Conservation (phyloP, 1,284 basidiomycete species). For the Gymnopus androsaceus region DNA sequence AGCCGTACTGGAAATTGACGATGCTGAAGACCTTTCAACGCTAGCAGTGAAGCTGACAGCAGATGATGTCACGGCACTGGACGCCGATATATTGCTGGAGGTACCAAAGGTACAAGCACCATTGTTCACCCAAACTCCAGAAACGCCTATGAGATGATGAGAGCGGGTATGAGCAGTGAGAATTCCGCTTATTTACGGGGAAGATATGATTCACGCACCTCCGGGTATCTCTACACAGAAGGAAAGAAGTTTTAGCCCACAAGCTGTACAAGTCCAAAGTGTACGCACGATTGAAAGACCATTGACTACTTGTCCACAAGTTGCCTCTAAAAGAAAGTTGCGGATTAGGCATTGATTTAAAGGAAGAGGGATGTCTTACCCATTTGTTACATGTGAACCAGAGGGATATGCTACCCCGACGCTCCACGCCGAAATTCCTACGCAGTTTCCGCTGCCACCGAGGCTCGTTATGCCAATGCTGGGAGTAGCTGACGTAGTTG, state of each 20-base stretch:
- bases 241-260: background rate
- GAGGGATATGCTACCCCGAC: slow-evolving; percentile 43
- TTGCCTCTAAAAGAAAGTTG: slow-evolving; percentile 38
- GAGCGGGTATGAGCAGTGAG: no score
- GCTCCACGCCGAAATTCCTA: slow-evolving; percentile 48
- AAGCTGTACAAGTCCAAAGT: background rate
- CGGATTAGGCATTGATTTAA: background rate
- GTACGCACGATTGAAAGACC: slow-evolving; percentile 42
- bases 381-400: slow-evolving; percentile 45
- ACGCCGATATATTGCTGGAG: background rate
- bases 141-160: slow-evolving; percentile 21
- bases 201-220: slow-evolving; percentile 29
- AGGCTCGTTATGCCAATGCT: slow-evolving; percentile 27
- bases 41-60: slow-evolving; percentile 2
- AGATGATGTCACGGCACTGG: no score
- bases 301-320: slow-evolving; percentile 62
- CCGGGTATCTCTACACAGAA: slow-evolving; percentile 43
- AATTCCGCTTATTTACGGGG: no score
- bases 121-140: slow-evolving; percentile 31
- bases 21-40: background rate
- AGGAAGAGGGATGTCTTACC: slow-evolving; percentile 24
- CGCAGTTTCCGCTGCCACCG: slow-evolving; percentile 41
- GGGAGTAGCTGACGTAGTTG: no score
- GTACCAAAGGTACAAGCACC: slow-evolving; percentile 27
- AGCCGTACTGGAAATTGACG: no score